Conservation (phyloP, 2,329 filamentous ascomycete species). For the Fusarium denticulatum region DNA sequence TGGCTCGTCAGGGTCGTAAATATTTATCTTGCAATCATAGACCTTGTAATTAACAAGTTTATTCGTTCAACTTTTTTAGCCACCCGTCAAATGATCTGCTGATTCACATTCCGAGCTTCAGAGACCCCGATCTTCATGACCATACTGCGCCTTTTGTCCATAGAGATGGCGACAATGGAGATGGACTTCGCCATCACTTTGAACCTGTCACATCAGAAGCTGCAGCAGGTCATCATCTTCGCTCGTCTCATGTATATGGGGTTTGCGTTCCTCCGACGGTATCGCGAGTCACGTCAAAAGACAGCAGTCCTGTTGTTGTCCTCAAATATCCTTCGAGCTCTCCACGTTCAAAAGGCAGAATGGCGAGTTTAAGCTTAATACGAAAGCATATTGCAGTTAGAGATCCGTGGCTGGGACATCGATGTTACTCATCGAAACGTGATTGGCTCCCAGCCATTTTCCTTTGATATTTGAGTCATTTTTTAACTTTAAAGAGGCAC, state of each 20-base stretch:
- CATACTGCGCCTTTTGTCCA: too few relatives aligned
- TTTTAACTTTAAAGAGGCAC: too few relatives aligned
- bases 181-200: too few relatives aligned
- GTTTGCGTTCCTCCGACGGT: fast-evolving
- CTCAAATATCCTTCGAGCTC: fast-evolving
- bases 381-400: not conserved
- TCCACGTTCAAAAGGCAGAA: fast-evolving
- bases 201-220: too few relatives aligned
- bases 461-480: too few relatives aligned
- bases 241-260: fast-evolving
- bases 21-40: fast-evolving
- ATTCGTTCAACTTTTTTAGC: not conserved
- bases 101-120: too few relatives aligned
- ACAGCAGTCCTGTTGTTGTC: too few relatives aligned
- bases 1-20: too few relatives aligned
- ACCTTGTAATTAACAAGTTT: fast-evolving
- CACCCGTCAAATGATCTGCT: not conserved
- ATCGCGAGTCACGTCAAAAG: fast-evolving
- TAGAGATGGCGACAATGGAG: fast-evolving
- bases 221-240: not conserved
- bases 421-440: fast-evolving
- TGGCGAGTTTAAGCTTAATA: not conserved
- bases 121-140: not conserved
- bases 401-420: not conserved
- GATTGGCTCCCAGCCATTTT: not conserved